Base-by-base conservation (phyloP, 2,329 filamentous ascomycete species). In the Xenoacremonium recifei region DNA sequence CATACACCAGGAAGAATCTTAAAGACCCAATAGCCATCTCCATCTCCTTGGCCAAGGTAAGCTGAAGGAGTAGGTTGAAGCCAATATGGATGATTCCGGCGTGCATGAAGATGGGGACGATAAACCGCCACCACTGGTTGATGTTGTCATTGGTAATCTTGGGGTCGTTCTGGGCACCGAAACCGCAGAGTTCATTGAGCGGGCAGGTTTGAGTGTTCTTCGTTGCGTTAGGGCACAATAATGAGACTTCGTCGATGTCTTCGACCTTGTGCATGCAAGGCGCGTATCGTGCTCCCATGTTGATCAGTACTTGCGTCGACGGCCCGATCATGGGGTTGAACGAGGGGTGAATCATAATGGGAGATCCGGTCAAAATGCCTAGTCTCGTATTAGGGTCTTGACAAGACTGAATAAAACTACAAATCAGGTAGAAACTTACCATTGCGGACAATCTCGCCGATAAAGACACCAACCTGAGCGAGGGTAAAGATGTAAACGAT, bases 301-400 rank as follows among this genome's bases (percentile, higher is more conserved):
- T 95, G 71, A 97, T 96, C 57, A 95, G 80, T 18, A 97, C 82
- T 54, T 89, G 89, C 2, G 84, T 80, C 5, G 91, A 96, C 1
- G 93, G 93, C 0, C 93, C 93, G 59, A 99, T 96, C 89, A 99
- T 96, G 44, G 88, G 87, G 68, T 97, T 99, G 71, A 99, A 95
- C 13, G 76, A 77, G 2, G 93, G 93, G 42, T 92, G 80, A 39
- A 83, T 91, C 70, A 83, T 79, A 59, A 89, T 89, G 16, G 85
- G 79, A 18, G 85, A 85, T 40, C 87, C 87, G 1, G 92, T 96
- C 21, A 91, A 70, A 53, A 85, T 76, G 39, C 76, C 87, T 90
- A 49, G 11, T 32, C n/a, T n/a, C n/a, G n/a, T n/a, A n/a, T n/a
- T n/a, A 38, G 44, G 44, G 19, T 18, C 30, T 30, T 21, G 23